Evolutionary conservation across 164 flowering plant species (phyloP), one percentile per base, ranked within the genome.

Genomic region (Echeveria elegans): DNA sequence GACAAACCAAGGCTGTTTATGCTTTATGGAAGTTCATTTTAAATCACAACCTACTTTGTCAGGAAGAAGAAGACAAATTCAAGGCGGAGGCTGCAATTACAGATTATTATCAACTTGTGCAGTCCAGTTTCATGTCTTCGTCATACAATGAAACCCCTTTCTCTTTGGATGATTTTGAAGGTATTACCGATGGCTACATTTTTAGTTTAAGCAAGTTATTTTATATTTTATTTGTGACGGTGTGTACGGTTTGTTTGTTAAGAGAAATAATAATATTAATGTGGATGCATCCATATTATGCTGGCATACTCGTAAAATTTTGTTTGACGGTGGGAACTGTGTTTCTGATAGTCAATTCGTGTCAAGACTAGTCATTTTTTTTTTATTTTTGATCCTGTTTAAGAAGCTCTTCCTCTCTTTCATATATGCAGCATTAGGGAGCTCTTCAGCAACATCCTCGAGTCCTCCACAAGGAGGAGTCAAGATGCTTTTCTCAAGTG

Each of bases 141-240:
- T 32, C 65, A 73, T 71, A 45, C 43, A 65, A 64, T 21, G 26
- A 75, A 40, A 82, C 92, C 24, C 59, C 78, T 18, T 89, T 88
- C 71, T 88, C 97, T 68, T 77, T 83, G 80, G 97, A 95, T 69
- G 99, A 95, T 66, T 95, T 95, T 80, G 89, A 87, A 83, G 97
- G 97, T 88, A 82, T 6, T 53, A 53, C 59, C 14, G 24, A 24
- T 29, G 4, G 9, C 11, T 23, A 24, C 4, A 0, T 6, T 29
- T 26, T 23, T 23, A 23, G 12, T 24, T 53, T 3, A 34, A 63
- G 40, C 23, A 15, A 19, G 0, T 31, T 63, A 12, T 63, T 63
- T 34, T 32, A 7, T 36, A 36, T 36, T 6, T 4, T 29, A 2
- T 26, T 8, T 62, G 38, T 15, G 19, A 18, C 12, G 5, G 32